Base-by-base conservation (phyloP, 2,329 filamentous ascomycete genomes). In the Nothomitra cinnamomea region DNA sequence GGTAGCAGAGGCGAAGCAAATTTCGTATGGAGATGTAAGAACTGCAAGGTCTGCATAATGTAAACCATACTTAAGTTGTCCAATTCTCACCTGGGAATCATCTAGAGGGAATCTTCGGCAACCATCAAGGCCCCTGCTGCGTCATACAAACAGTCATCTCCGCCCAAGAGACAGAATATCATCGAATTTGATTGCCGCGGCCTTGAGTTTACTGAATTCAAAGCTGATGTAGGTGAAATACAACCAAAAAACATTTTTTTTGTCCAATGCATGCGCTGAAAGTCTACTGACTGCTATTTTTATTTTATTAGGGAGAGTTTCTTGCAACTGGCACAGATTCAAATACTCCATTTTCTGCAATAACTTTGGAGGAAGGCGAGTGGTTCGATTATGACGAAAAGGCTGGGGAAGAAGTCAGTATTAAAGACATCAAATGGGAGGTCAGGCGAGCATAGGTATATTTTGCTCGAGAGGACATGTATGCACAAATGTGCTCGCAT, bases 351-450 rank as follows among this genome's bases (percentile, higher is more conserved):
- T 98, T 98, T 63, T 74, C 79, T 0, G 79, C 70, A 3, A 85
- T 96, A 53, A 89, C 96, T 60, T 69, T 98, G 54, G 72, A 73
- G 0, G 92, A 98, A 25, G 90, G 86, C 24, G 92, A 98, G 62
- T 98, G 92, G 92, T 98, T 85, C 67, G 90, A 96, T 61, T 98
- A 96, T 62, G 89, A 96, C 60, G 89, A 96, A 69, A 95, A 96
- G 72, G 77, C 86, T 0, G 77, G 83, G 0, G 87, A 94, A 51
- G 89, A 96, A 67, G 89, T 95, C 48, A 92, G 86, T 67, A 88
- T 95, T 65, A 90, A 87, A 65, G 86, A 92, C 28, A 67, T 95
- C 54, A 85, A 79, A 57, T 98, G 88, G 87, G 82, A 88, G 59
- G 84, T 98, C 59, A 76, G 78, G 58, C 76, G 87, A 59, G 78